A percentile compares a stretch with the other conserved stretches of the same genome.
These are phyloP conservation scores for Zymoseptoria tritici DNA, from an alignment of 2,329 filamentous ascomycete genomes.

Conservation along the genomic window DNA sequence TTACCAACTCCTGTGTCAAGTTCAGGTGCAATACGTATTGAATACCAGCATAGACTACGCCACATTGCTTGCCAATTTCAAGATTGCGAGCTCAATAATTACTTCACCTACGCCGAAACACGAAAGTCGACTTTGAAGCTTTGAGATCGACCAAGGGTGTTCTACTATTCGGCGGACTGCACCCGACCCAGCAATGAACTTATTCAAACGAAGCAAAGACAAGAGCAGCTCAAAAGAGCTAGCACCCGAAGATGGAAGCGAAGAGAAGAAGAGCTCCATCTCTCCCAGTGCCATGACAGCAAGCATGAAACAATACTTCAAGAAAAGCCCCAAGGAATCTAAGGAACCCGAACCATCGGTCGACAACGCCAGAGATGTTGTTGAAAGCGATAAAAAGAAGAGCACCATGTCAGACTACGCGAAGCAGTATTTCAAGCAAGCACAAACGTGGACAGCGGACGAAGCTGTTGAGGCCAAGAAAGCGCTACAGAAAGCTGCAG, in stretches of 20 bases:
- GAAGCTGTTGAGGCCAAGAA: constrained; percentile 10
- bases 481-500: constrained; percentile 6
- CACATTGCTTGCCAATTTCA: too few species aligned
- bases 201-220: constrained; percentile 9
- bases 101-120: not conserved
- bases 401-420: constrained; percentile 7
- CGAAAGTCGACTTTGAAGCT: not conserved
- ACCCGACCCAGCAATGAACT: constrained; percentile 3
- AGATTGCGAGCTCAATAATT: too few species aligned
- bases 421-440: constrained; percentile 10
- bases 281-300: not conserved
- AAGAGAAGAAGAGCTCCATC: not conserved
- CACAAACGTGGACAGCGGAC: constrained; percentile 8
- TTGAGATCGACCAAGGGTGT: not conserved
- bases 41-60: too few species aligned
- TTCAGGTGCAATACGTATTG: too few species aligned
- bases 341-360: not conserved
- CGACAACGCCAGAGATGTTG: not conserved
- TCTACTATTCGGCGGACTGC: not conserved
- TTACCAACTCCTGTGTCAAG: too few species aligned
- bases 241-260: not conserved
- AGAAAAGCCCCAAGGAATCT: not conserved
- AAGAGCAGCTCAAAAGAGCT: not conserved
- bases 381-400: constrained; percentile 3
- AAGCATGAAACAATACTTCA: not conserved